A percentile compares a stretch with the other conserved stretches of the same genome.
Conservation (phyloP, 306 rosid genomes). For the Trifolium subterraneum region DNA sequence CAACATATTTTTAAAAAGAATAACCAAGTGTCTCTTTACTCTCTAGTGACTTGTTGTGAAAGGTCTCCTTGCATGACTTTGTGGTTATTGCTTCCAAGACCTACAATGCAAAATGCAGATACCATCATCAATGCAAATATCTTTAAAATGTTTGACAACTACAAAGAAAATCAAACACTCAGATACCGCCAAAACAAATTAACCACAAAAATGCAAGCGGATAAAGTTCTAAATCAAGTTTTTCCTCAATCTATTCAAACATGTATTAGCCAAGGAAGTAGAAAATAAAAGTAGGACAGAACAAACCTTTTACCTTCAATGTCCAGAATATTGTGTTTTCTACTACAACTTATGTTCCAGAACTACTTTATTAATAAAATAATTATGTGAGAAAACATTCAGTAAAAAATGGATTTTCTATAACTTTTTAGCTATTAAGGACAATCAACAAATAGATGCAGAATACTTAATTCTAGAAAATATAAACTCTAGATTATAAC, state of each 20-base stretch:
- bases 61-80: slow-evolving; percentile 67
- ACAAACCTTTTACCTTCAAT: background rate
- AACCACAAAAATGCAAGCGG: slow-evolving; percentile 9
- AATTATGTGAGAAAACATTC: no score
- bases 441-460: no score
- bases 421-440: no score
- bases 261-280: no score
- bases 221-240: slow-evolving; percentile 18
- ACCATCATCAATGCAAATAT: slow-evolving; percentile 15
- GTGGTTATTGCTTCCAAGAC: slow-evolving; percentile 90
- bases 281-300: background rate
- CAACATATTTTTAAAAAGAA: slow-evolving; percentile 85
- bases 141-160: background rate
- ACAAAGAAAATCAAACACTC: background rate
- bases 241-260: background rate
- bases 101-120: slow-evolving; percentile 47
- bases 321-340: slow-evolving; percentile 14
- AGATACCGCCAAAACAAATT: slow-evolving; percentile 1
- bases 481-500: no score
- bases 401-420: no score
- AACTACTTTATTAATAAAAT: no score
- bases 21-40: slow-evolving; percentile 88
- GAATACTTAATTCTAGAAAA: no score
- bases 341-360: no score
- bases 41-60: slow-evolving; percentile 68